Evolutionary conservation across 768 basidiomycete genomes (phyloP), one percentile per base, ranked within the genome.

Genomic region (Mycena filopes): DNA sequence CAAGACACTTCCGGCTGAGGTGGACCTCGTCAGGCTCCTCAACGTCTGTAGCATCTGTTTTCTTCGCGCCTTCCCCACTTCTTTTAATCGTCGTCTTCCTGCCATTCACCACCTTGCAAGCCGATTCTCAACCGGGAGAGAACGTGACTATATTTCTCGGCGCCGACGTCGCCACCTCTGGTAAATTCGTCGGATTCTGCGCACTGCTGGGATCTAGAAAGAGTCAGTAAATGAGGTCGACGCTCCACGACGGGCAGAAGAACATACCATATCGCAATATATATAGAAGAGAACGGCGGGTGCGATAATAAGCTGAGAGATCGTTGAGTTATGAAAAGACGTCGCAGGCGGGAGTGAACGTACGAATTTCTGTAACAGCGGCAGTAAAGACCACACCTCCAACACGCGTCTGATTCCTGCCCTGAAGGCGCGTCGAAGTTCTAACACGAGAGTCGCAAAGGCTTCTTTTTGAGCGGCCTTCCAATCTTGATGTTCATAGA

Each of bases 71-170:
- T 33, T 31, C 48, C 10, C 45, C 50, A n/a, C 50, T 53, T 53
- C 50, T 36, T n/a, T 33, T 38, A 36, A n/a, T 21, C 21, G 33
- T 23, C 26, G 54, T 42, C 29, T n/a, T n/a, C n/a, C n/a, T n/a
- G n/a, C n/a, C n/a, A n/a, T n/a, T n/a, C 16, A 25, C 10, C 54
- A 26, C 29, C 21, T 18, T 33, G 56, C 56, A 13, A 58, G 46
- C 45, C 56, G 56, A 58, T 58, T 58, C 56, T 58, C 33, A 48
- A 58, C 56, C 45, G 56, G 40, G 56, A 21, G 31, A 25, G 45
- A 23, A 57, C 33, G 46, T 47, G 31, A 25, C 23, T 20, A 29
- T 15, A 16, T 6, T 16, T 20, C 13, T 31, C 16, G 41, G 5
- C 20, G 13, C 28, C 41, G n/a, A 31, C 42, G 41, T n/a, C 42